Evolutionary conservation across 148 eudicot genomes (phyloP), one percentile per base, ranked within the genome.

Genomic region (Heliamphora exappendiculata): DNA sequence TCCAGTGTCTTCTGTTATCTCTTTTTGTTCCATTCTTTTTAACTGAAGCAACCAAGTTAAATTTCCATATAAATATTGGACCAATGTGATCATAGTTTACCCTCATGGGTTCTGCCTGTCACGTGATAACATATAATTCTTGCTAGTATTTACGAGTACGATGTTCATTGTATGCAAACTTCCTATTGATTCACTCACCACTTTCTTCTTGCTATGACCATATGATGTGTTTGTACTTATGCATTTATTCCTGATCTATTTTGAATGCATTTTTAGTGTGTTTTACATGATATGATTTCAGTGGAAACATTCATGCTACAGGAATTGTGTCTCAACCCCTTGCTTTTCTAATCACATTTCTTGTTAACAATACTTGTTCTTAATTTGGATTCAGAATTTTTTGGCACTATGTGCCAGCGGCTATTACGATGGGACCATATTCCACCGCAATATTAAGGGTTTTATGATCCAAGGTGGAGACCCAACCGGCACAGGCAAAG

Each of bases 401-500:
- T 76, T 95, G 87, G 98, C 98, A 74, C 83, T 89, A 16, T 91
- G 97, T 84, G 97, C 96, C 8, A 92, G 97, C 76, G 96, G 96
- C 47, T 95, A 89, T 77, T 95, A 95, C 78, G 98, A 95, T 59
- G 93, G 96, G 62, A 95, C 97, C 78, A 89, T 91, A 83, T 95
- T 95, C 74, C 98, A 95, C 78, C 90, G 98, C 63, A 95, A 95
- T 78, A 95, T 95, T 36, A 95, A 95, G 81, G 98, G 98, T 62
- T 95, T 95, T 80, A 95, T 95, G 98, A 92, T 95, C 83, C 98
- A 95, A 89, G 98, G 97, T 68, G 97, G 98, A 76, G 98, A 95
- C 78, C 98, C 97, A n/a, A 95, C 94, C 0, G 95, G 93, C 47
- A 95, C 96, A 31, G 97, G 98, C 74, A 95, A 92, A 90, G 98